phyloP scores from a whole-genome alignment of 2,329 filamentous ascomycete species.

The Colletotrichum sp. region DNA sequence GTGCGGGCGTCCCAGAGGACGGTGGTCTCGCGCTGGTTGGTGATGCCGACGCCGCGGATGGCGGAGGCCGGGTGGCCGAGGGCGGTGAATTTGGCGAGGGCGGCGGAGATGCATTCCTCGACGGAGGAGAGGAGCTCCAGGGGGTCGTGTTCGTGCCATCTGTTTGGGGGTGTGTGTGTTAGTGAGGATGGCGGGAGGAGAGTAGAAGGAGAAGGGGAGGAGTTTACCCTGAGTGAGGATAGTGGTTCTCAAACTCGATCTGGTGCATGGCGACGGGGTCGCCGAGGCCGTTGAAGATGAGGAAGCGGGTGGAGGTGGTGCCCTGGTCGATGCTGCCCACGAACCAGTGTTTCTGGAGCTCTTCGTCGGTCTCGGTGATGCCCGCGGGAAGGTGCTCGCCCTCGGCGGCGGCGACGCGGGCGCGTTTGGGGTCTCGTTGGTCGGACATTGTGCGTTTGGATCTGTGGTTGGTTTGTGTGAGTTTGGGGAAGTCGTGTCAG shows the following conservation, averaged over 20 bases:
- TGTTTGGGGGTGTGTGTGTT: conserved; percentile 35
- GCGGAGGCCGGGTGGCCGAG: conserved; percentile 70
- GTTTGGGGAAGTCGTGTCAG: neutral
- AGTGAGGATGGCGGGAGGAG: neutral
- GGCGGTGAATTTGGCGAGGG: conserved; percentile 72
- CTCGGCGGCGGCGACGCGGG: conserved; percentile 7
- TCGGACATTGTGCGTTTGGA: conserved; percentile 5
- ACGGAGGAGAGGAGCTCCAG: conserved; percentile 77
- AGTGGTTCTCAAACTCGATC: conserved; percentile 84
- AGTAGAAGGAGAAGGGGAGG: conserved; percentile 25
- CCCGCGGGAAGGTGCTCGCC: conserved; percentile 31
- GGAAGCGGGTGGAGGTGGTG: conserved; percentile 86
- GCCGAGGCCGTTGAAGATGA: conserved; percentile 85
- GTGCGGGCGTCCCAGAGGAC: conserved; percentile 84
- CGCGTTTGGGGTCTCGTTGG: conserved; percentile 12
- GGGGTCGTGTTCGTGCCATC: conserved; percentile 91
- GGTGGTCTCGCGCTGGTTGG: conserved; percentile 89
- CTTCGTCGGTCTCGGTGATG: conserved; percentile 35
- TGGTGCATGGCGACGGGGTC: conserved; percentile 83
- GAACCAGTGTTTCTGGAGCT: conserved; percentile 59
- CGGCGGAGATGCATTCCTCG: conserved; percentile 79
- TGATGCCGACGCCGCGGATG: conserved; percentile 83
- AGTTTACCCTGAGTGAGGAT: conserved; percentile 81
- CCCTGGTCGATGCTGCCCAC: conserved; percentile 91
- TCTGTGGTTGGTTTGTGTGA: neutral